Evolutionary conservation across 345 rosid species (phyloP).

Genomic region (Ailanthus altissimus): DNA sequence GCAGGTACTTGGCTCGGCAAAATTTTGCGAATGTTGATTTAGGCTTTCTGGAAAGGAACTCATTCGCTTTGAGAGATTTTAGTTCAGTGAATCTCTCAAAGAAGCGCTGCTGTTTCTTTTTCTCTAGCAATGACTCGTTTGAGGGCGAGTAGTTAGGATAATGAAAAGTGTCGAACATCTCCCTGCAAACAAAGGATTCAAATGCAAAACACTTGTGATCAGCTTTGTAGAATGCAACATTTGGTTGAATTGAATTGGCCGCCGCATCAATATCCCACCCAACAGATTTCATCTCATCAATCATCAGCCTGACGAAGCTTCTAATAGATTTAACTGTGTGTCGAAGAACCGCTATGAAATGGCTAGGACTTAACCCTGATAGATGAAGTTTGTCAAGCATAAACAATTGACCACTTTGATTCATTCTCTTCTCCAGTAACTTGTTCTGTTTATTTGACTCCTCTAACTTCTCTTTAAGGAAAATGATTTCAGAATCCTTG

Average conservation of each 20-base stretch:
- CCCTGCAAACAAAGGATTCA: slow-evolving; percentile 69
- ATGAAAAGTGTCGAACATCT: slow-evolving; percentile 77
- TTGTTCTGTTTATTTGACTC: slow-evolving; percentile 50
- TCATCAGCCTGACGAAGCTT: slow-evolving; percentile 62
- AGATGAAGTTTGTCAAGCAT: slow-evolving; percentile 52
- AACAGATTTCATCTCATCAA: slow-evolving; percentile 63
- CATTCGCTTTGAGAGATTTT: slow-evolving; percentile 50
- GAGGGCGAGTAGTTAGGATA: slow-evolving; percentile 47
- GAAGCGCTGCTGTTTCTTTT: slow-evolving; percentile 41
- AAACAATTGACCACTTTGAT: slow-evolving; percentile 62
- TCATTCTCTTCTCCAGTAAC: slow-evolving; percentile 57
- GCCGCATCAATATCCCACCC: slow-evolving; percentile 78
- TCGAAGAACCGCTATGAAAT: slow-evolving; percentile 52
- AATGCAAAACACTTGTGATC: slow-evolving; percentile 81
- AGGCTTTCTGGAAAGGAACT: slow-evolving; percentile 52
- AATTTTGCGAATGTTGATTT: slow-evolving; percentile 66
- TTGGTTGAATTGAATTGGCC: slow-evolving; percentile 54
- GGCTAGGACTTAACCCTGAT: slow-evolving; percentile 53
- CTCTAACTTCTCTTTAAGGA: slow-evolving; percentile 61
- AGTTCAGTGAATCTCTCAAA: slow-evolving; percentile 65
- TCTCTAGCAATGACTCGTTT: slow-evolving; percentile 34
- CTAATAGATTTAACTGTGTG: slow-evolving; percentile 65
- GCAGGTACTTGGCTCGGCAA: slow-evolving; percentile 63
- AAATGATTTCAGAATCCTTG: slow-evolving; percentile 73
- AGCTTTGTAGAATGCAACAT: slow-evolving; percentile 50